These are phyloP conservation scores for Phialophora expanda DNA, from an alignment of 2,329 filamentous ascomycete genomes.

Conservation along the genomic window DNA sequence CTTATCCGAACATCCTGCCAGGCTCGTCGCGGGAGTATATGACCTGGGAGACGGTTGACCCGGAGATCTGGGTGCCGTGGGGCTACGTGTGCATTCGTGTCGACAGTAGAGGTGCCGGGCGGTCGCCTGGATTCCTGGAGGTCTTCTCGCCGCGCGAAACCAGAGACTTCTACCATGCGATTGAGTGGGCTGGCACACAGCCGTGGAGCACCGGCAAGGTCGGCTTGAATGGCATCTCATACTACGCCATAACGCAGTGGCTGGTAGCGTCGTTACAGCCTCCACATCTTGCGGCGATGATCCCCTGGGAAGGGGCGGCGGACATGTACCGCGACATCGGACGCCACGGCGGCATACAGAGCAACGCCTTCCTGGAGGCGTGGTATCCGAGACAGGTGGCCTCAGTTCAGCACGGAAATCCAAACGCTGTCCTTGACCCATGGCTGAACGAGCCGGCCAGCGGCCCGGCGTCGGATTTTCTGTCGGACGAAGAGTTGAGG, in stretches of 20 bases:
- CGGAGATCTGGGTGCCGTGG: conserved; percentile 41
- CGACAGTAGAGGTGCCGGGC: conserved; percentile 40
- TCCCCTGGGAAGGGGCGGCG: conserved; percentile 55
- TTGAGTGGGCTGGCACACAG: conserved; percentile 51
- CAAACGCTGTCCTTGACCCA: conserved; percentile 40
- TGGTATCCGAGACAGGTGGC: conserved; percentile 58
- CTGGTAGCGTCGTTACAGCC: conserved; percentile 51
- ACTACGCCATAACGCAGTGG: conserved; percentile 52
- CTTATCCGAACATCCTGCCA: conserved; percentile 27
- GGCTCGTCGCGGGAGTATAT: conserved; percentile 25
- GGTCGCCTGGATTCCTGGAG: conserved; percentile 42
- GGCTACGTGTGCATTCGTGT: conserved; percentile 43
- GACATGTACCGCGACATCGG: conserved; percentile 59
- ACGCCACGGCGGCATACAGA: conserved; percentile 66
- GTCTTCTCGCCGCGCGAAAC: conserved; percentile 53
- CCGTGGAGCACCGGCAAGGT: conserved; percentile 54
- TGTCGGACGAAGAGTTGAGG: conserved; percentile 43
- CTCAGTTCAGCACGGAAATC: conserved; percentile 69
- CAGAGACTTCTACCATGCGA: conserved; percentile 53
- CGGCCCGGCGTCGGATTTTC: conserved; percentile 51
- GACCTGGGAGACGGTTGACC: conserved; percentile 54
- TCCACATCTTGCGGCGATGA: conserved; percentile 51
- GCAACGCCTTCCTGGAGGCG: conserved; percentile 63
- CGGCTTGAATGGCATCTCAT: conserved; percentile 53
- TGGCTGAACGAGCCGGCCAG: conserved; percentile 56